Conservation (phyloP, 768 basidiomycete genomes). For the Podaxis sp. region DNA sequence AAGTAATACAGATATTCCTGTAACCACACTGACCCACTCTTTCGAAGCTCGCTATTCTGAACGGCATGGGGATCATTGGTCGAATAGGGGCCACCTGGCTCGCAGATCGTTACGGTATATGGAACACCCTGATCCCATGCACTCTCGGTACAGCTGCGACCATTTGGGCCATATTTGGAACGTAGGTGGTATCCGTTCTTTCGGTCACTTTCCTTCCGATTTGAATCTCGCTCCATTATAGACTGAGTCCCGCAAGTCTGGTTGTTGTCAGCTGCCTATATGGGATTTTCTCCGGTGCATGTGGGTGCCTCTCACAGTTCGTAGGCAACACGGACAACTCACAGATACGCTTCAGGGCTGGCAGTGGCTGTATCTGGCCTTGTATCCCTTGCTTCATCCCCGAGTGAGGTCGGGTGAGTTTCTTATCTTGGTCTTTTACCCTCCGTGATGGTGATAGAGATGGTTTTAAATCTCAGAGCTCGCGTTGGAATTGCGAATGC, state of each 20-base stretch:
- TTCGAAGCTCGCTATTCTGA: constrained; percentile 30
- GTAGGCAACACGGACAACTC: not conserved
- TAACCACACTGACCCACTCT: constrained; percentile 13
- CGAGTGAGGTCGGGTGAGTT: constrained; percentile 32
- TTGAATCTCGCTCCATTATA: constrained; percentile 11
- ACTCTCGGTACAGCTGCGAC: constrained; percentile 32
- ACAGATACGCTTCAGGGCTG: constrained; percentile 21
- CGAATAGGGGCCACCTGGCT: constrained; percentile 29
- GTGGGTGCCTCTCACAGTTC: constrained; percentile 21
- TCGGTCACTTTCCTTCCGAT: no score
- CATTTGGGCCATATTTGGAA: constrained; percentile 33
- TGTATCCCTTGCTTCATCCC: constrained; percentile 26
- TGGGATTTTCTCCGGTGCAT: constrained; percentile 45
- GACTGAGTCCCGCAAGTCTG: constrained; percentile 30
- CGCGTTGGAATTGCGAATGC: constrained; percentile 8
- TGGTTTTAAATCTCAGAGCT: not conserved
- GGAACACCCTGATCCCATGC: constrained; percentile 32
- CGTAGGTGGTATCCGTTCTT: constrained; percentile 19
- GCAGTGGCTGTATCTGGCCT: constrained; percentile 28
- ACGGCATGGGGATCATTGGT: constrained; percentile 29
- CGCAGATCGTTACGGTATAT: constrained; percentile 33
- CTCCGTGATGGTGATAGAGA: not conserved
- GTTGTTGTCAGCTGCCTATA: constrained; percentile 40
- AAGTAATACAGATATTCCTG: constrained; percentile 10
- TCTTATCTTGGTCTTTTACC: not conserved